Evolutionary conservation across 2,329 filamentous ascomycete species (phyloP), one percentile per base, ranked within the genome.

Genomic region (Bisporella sp.): DNA sequence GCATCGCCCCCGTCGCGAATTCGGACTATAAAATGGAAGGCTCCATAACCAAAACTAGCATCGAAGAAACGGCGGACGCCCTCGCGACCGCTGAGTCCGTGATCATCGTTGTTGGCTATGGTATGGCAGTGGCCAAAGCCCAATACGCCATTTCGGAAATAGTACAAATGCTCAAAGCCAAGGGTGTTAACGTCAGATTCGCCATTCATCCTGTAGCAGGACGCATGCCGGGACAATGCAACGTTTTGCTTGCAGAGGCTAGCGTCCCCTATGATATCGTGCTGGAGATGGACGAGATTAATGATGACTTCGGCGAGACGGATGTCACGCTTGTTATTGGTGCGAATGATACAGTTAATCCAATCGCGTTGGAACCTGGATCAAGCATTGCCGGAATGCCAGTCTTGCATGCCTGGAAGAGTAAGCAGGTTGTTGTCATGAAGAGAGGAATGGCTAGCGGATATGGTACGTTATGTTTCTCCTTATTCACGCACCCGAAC

Each of bases 231-330:
- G 90, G 90, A 0, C 90, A 95, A 69, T 95, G 89, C 71, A 95
- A 96, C 62, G 89, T 95, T 4, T 74, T 96, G 2, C 80, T 95
- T 11, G 90, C 90, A 0, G 90, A 96, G 67, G 90, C 90, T 1
- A 85, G 79, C 33, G 90, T 95, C 31, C 89, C 89, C 3, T 95
- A 95, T 62, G 90, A 96, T 60, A 92, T 95, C 50, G 89, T 95
- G 31, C 76, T 95, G 43, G 89, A 96, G 70, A 95, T 95, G 89
- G 90, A 95, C 60, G 90, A 96, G 72, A 95, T 95, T 71, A 96
- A 95, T 67, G 89, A 95, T 55, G 89, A 95, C 62, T 96, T 95
- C 66, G 69, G 76, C 5, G 86, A 93, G 31, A 95, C 90, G 0
- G 90, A 95, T 61, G 74, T 95, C 7, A 90, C 88, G 0, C 78